phyloP scores from a whole-genome alignment of 2,329 filamentous ascomycete genomes.

The Ilyonectria robusta region DNA sequence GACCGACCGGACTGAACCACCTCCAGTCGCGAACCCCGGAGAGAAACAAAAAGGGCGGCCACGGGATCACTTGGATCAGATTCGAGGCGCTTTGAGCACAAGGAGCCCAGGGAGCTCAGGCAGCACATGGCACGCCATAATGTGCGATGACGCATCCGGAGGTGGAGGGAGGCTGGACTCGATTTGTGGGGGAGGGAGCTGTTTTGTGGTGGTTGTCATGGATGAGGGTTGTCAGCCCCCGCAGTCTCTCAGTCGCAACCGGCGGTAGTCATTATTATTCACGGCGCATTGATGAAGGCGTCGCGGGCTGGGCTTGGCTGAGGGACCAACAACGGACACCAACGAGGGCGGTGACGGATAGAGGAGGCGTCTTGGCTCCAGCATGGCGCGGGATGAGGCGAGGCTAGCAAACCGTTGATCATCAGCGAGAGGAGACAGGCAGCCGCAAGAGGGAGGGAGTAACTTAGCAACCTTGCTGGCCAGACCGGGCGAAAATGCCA shows the following conservation, averaged over 20 bases:
- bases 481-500: background rate
- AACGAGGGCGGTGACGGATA: constrained; percentile 15
- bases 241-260: constrained; percentile 3
- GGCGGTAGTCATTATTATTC: background rate
- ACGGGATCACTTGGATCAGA: constrained; percentile 14
- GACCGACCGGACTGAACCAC: background rate
- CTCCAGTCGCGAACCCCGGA: constrained; percentile 23
- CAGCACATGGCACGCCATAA: constrained; percentile 1
- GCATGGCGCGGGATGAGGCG: background rate
- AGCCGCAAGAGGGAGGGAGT: background rate
- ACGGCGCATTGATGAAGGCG: background rate
- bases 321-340: background rate
- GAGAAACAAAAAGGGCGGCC: constrained; percentile 1
- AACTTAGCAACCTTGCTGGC: background rate
- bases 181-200: constrained; percentile 3
- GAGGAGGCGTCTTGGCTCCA: background rate
- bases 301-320: constrained; percentile 1
- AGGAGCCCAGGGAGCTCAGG: background rate
- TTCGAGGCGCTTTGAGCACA: constrained; percentile 11
- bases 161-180: background rate
- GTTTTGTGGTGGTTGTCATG: background rate
- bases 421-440: background rate
- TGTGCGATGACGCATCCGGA: constrained; percentile 15
- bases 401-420: constrained; percentile 6
- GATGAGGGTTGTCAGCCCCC: background rate